Conservation (phyloP, 1,284 basidiomycete genomes). For the Sanguinoderma infundibulare region DNA sequence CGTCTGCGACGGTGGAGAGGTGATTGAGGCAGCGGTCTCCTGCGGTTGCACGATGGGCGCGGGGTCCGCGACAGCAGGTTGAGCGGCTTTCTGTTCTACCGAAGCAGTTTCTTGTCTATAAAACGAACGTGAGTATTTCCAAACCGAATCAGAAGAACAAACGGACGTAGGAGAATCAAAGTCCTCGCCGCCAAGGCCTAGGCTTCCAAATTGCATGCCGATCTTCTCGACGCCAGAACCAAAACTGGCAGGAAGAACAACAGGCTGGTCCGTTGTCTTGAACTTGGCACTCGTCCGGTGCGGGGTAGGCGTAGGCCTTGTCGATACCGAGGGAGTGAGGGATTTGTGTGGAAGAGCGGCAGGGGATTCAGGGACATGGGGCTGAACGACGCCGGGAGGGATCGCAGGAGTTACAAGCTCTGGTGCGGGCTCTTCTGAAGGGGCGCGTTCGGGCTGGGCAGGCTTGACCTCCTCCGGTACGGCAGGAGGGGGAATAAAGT, state of each 20-base stretch:
- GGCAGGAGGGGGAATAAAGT: slow-evolving; percentile 21
- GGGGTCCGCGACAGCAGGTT: slow-evolving; percentile 35
- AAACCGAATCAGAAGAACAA: background rate
- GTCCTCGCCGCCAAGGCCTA: slow-evolving; percentile 71
- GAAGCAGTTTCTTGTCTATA: slow-evolving; percentile 29
- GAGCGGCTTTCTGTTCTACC: slow-evolving; percentile 32
- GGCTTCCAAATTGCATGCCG: slow-evolving; percentile 84
- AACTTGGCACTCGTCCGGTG: slow-evolving; percentile 63
- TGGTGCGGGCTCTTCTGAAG: slow-evolving; percentile 39
- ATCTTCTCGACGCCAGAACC: slow-evolving; percentile 68
- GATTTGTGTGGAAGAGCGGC: slow-evolving; percentile 41
- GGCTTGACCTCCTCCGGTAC: slow-evolving; percentile 38
- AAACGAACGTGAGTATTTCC: slow-evolving; percentile 1
- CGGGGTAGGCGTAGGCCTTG: slow-evolving; percentile 52
- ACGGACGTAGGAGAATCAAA: slow-evolving; percentile 48
- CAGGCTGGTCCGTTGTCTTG: slow-evolving; percentile 74
- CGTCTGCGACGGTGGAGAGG: slow-evolving; percentile 38
- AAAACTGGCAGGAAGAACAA: slow-evolving; percentile 72
- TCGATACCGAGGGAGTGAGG: slow-evolving; percentile 38
- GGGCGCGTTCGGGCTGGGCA: slow-evolving; percentile 28
- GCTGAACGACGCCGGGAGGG: slow-evolving; percentile 35
- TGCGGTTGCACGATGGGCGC: slow-evolving; percentile 23
- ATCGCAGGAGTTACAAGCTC: slow-evolving; percentile 37
- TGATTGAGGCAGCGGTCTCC: slow-evolving; percentile 26
- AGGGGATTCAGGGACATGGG: slow-evolving; percentile 31